Conservation (phyloP, 768 basidiomycete species). For the Scleroderma bovista region DNA sequence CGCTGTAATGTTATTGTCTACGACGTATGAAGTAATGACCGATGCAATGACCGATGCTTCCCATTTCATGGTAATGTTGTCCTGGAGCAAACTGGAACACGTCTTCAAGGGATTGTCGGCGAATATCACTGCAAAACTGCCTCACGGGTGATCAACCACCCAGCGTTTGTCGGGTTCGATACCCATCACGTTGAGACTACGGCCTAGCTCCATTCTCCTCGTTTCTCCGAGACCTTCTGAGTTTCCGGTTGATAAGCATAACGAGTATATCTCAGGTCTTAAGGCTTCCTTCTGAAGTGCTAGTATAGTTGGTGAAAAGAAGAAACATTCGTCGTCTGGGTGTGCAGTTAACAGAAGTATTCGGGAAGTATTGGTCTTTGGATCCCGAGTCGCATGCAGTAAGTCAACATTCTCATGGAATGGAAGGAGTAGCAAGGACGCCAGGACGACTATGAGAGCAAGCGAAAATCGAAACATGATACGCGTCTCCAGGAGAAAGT, state of each 20-base stretch:
- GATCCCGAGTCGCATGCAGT: slow-evolving; percentile 7
- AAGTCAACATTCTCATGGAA: slow-evolving; percentile 18
- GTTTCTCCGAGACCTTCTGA: slow-evolving; percentile 68
- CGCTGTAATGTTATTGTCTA: slow-evolving; percentile 52
- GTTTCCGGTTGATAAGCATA: slow-evolving; percentile 78
- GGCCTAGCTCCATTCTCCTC: slow-evolving; percentile 52
- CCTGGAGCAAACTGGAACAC: slow-evolving; percentile 53
- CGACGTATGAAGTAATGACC: slow-evolving; percentile 54
- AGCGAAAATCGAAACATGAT: slow-evolving; percentile 15
- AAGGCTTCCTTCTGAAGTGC: slow-evolving; percentile 33
- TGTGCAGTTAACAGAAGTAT: slow-evolving; percentile 83
- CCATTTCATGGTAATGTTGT: slow-evolving; percentile 70
- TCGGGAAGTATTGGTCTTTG: slow-evolving; percentile 6
- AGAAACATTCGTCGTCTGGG: slow-evolving; percentile 92
- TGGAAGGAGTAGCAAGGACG: slow-evolving; percentile 22
- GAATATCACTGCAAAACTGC: slow-evolving; percentile 9
- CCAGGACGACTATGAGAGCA: slow-evolving; percentile 10
- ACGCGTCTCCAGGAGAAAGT: too few relatives aligned
- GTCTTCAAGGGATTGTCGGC: slow-evolving; percentile 7
- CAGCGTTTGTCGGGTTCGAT: slow-evolving; percentile 48
- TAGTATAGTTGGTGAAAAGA: slow-evolving; percentile 83
- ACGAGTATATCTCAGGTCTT: slow-evolving; percentile 41
- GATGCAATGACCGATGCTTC: slow-evolving; percentile 51
- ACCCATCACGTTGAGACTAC: slow-evolving; percentile 65
- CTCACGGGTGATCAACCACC: slow-evolving; percentile 71